phyloP scores from a whole-genome alignment of 257 asterid species.

The Solanum lignicaule region DNA sequence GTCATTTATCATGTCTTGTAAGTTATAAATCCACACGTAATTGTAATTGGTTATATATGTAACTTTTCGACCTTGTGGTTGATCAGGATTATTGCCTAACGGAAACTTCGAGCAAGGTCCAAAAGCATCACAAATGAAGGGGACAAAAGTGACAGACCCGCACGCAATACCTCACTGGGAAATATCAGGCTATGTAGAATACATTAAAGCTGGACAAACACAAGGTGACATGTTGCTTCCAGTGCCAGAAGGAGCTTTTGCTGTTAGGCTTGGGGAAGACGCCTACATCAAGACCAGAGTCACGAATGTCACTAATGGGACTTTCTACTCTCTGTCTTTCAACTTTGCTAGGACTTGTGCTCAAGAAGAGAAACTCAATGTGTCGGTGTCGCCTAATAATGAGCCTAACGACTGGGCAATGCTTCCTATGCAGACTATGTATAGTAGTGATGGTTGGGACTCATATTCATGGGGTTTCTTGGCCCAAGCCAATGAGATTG shows the following conservation, averaged over 20 bases:
- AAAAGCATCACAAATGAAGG: slow-evolving; percentile 49
- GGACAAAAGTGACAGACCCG: slow-evolving; percentile 42
- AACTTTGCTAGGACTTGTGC: slow-evolving; percentile 73
- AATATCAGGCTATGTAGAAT: slow-evolving; percentile 60
- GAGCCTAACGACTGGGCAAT: slow-evolving; percentile 47
- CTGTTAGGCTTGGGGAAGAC: slow-evolving; percentile 76
- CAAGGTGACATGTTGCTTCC: slow-evolving; percentile 80
- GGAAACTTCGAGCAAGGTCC: slow-evolving; percentile 79
- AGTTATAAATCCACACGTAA: not conserved
- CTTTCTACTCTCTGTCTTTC: slow-evolving; percentile 51
- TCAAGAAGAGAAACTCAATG: slow-evolving; percentile 52
- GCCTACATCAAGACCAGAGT: slow-evolving; percentile 53
- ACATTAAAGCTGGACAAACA: slow-evolving; percentile 63
- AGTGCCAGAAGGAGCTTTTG: slow-evolving; percentile 75
- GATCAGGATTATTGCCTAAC: slow-evolving; percentile 60
- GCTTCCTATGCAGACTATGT: slow-evolving; percentile 68
- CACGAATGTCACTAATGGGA: slow-evolving; percentile 20
- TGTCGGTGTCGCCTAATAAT: slow-evolving; percentile 32
- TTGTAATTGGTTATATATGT: not conserved
- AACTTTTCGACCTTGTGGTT: not conserved
- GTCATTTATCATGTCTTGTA: not conserved
- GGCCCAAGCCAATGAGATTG: slow-evolving; percentile 33
- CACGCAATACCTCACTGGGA: slow-evolving; percentile 66
- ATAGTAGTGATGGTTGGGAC: slow-evolving; percentile 77
- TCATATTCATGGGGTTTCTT: slow-evolving; percentile 62